phyloP scores from a whole-genome alignment of 768 basidiomycete species.

The Boletellus ananas region DNA sequence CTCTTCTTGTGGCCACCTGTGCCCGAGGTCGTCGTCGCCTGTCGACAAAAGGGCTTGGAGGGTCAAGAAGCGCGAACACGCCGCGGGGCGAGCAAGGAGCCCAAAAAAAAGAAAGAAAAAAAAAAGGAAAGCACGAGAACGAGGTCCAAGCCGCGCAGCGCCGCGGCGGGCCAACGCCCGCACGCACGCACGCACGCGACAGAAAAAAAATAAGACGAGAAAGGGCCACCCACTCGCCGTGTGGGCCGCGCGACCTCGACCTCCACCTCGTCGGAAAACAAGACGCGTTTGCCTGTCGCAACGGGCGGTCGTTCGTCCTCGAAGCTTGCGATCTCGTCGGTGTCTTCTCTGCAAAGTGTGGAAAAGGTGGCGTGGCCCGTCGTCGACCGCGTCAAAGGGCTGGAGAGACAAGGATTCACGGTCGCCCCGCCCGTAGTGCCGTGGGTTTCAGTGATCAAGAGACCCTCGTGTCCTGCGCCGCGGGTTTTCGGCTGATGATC shows the following conservation, averaged over 20 bases:
- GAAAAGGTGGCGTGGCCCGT: constrained; percentile 19
- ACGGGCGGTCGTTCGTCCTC: constrained; percentile 18
- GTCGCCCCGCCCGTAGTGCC: constrained; percentile 1
- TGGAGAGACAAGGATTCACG: constrained; percentile 9
- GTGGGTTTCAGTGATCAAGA: constrained; percentile 7
- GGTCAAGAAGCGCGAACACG: too few relatives aligned
- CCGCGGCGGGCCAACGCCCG: too few relatives aligned
- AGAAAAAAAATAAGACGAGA: neutral
- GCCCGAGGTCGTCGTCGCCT: too few relatives aligned
- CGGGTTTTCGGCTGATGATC: constrained; percentile 18
- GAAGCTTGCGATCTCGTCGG: constrained; percentile 25
- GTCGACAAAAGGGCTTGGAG: too few relatives aligned
- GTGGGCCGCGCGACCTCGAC: constrained; percentile 23
- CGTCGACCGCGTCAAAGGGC: constrained; percentile 22
- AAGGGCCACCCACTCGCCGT: constrained; percentile 19
- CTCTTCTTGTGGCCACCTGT: too few relatives aligned
- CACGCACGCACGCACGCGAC: too few relatives aligned
- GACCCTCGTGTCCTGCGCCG: constrained; percentile 13
- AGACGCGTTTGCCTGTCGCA: constrained; percentile 23
- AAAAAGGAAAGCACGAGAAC: neutral
- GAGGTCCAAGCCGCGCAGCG: neutral
- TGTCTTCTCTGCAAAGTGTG: constrained; percentile 25
- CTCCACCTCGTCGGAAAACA: constrained; percentile 21
- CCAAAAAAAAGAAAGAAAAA: too few relatives aligned
- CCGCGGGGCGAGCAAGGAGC: neutral